Evolutionary conservation across 2,329 filamentous ascomycete genomes (phyloP).

Genomic region (Xylaria sp.): DNA sequence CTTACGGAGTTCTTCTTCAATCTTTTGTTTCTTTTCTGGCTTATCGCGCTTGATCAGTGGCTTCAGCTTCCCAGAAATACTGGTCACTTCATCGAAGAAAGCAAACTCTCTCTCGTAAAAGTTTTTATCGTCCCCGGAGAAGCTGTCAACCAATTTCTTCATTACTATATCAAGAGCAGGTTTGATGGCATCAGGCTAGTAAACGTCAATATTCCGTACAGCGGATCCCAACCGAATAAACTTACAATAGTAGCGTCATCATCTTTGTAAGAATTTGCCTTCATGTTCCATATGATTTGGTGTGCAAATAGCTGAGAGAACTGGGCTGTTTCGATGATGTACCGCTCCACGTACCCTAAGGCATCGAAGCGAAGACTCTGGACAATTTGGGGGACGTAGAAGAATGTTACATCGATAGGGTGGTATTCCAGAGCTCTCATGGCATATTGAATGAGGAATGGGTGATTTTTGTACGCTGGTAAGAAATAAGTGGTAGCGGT

Average conservation of each 20-base stretch:
- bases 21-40: constrained; percentile 98
- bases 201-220: constrained; percentile 39
- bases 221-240: constrained; percentile 24
- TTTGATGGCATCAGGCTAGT: constrained; percentile 86
- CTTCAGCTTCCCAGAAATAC: constrained; percentile 93
- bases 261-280: constrained; percentile 97
- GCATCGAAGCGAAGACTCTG: constrained; percentile 93
- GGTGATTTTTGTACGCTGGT: constrained; percentile 89
- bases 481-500: constrained; percentile 94
- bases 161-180: constrained; percentile 92
- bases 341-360: constrained; percentile 93
- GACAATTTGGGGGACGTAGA: constrained; percentile 98
- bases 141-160: constrained; percentile 82
- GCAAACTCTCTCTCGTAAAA: constrained; percentile 96
- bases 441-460: constrained; percentile 94
- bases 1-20: constrained; percentile 96
- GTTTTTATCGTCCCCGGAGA: constrained; percentile 77
- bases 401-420: constrained; percentile 96
- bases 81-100: constrained; percentile 98
- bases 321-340: constrained; percentile 95
- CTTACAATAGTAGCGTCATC: constrained; percentile 86
- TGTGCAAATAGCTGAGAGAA: constrained; percentile 99
- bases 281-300: constrained; percentile 99
- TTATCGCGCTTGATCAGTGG: constrained; percentile 92
- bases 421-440: constrained; percentile 95